Evolutionary conservation across 257 asterid species (phyloP), one percentile per base, ranked within the genome.

Genomic region (Handroanthus guayacan): DNA sequence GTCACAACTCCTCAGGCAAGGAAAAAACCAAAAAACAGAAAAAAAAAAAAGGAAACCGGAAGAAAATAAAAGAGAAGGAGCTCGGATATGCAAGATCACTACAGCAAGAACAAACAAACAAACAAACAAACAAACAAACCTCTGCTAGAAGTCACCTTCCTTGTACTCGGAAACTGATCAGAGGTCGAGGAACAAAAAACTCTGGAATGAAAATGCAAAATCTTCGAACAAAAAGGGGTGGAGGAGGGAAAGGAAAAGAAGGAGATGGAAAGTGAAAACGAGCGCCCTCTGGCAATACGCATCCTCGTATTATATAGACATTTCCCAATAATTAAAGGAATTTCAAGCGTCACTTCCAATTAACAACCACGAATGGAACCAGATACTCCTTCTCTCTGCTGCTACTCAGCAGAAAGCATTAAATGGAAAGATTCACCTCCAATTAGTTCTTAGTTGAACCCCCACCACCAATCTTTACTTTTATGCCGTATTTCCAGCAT

Each of bases 251-350:
- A 45, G 56, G 83, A 81, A 61, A 83, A 65, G 18, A 79, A 38
- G 17, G 83, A 79, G 47, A 85, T 78, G 57, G 86, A 86, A 62
- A 83, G 69, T 2, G 94, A 79, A 58, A 89, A 73, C n/a, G 94
- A 69, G 62, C 83, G 86, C 58, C 82, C 90, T 83, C 71, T 89
- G 41, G 91, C 86, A 54, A 89, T 63, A 76, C 91, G 96, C 97
- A 92, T 92, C 86, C 52, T 86, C 45, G 70, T 3, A 79, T 90
- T 89, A 90, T 71, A 90, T 87, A 87, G 75, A 76, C 92, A 87
- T 89, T 71, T 74, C 38, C 44, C 74, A 36, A 52, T 7, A 43
- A 5, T 36, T 3, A 52, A 20, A 75, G 78, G 77, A 78, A 84
- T 71, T 54, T 71, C 84, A 48, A 75, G 54, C 80, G 18, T 61